Conservation (phyloP, 306 rosid genomes). For the Datisca glomerata region DNA sequence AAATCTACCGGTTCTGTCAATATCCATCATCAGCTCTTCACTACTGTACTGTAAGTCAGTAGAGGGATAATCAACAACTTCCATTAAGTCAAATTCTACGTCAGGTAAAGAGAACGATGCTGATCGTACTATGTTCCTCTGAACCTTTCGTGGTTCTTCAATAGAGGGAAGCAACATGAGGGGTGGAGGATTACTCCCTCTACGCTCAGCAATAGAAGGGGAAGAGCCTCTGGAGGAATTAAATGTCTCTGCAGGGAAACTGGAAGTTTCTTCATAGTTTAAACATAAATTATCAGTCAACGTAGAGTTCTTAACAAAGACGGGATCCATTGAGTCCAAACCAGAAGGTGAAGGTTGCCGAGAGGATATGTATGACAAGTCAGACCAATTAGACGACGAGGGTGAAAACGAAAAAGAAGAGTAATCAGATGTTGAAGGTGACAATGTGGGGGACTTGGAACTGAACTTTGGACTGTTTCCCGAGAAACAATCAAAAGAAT, state of each 20-base stretch:
- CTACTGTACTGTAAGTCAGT: slow-evolving; percentile 21
- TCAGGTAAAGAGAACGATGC: slow-evolving; percentile 45
- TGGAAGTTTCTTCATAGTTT: slow-evolving; percentile 23
- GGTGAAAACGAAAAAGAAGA: slow-evolving; percentile 75
- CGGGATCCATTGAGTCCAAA: slow-evolving; percentile 41
- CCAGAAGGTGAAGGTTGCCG: slow-evolving; percentile 74
- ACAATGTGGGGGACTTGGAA: slow-evolving; percentile 56
- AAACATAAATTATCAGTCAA: slow-evolving; percentile 26
- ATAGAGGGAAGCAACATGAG: slow-evolving; percentile 51
- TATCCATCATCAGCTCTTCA: slow-evolving; percentile 27
- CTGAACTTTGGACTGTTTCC: slow-evolving; percentile 34
- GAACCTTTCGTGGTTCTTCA: slow-evolving; percentile 34
- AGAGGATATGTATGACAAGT: slow-evolving; percentile 53
- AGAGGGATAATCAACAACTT: slow-evolving; percentile 28
- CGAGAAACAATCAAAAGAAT: slow-evolving; percentile 45
- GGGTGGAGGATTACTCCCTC: slow-evolving; percentile 84
- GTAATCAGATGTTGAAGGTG: slow-evolving; percentile 75
- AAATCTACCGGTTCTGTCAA: slow-evolving; percentile 5
- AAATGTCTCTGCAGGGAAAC: slow-evolving; percentile 29
- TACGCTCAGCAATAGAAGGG: slow-evolving; percentile 80
- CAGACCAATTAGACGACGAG: slow-evolving; percentile 82
- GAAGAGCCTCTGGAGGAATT: slow-evolving; percentile 28
- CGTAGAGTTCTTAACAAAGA: slow-evolving; percentile 27
- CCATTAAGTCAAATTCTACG: slow-evolving; percentile 33
- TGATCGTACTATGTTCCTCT: slow-evolving; percentile 41